Evolutionary conservation across 108 stramenopile species (phyloP), one percentile per base, ranked within the genome.

Genomic region (Pseudonitzschia multistriata): DNA sequence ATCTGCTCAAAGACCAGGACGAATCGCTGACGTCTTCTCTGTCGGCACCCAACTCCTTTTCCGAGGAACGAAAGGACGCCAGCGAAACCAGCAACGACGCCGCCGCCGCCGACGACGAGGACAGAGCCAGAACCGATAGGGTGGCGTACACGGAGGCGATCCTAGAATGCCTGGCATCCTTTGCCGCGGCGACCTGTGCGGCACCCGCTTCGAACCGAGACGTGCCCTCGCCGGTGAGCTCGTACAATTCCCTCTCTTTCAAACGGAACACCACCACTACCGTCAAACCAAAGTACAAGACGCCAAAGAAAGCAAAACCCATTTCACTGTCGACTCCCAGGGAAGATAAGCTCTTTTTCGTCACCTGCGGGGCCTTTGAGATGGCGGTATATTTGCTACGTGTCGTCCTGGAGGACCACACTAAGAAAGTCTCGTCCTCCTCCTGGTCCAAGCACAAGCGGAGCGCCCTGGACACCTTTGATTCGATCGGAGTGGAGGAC

Each of bases 401-500:
- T 22, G n/a, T 22, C 8, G 17, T 64, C n/a, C 22, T 64, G 13
- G 63, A 64, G 6, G 63, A 64, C 19, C 40, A 64, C 40, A 25
- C 17, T 19, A 27, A 30, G 19, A 13, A 14, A n/a, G 57, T 29
- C 0, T 59, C 42, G 0, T 0, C 39, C 4, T 10, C 35, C 30
- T 45, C 63, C 17, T 64, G 63, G 63, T 48, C 62, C 37, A 7
- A 0, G 21, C 34, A 28, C 22, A 64, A 64, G 28, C 24, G 50
- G 24, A 8, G 10, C 22, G 11, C 21, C 50, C 50, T 52, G 8
- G 50, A 52, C 50, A 52, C 50, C 50, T 64, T 45, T 28, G 63
- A 64, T 45, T 35, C 31, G 33, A 59, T 59, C 34, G 62, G 62
- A 4, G 34, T 64, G 37, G 42, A 40, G n/a, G 63, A 64, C 34